A percentile compares a stretch with the other conserved stretches of the same genome.
Conservation (phyloP, 805 yeast species). For the Lipomyces spencermartinsiae region DNA sequence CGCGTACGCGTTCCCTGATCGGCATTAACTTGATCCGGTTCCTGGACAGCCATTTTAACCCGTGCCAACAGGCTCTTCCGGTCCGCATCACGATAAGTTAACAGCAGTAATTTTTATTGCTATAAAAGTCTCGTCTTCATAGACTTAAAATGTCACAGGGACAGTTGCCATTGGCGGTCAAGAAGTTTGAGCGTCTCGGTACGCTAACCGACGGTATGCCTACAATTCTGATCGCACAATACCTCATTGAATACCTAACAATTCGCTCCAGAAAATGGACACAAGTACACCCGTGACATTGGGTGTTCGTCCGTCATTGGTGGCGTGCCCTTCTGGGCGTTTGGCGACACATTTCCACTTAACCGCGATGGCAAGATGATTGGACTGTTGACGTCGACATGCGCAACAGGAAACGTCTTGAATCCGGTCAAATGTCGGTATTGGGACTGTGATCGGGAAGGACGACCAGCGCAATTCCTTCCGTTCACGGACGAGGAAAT, state of each 20-base stretch:
- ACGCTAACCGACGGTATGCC: slow-evolving; percentile 31
- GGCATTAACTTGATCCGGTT: too few relatives aligned
- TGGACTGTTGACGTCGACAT: slow-evolving; percentile 35
- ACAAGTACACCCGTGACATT: slow-evolving; percentile 34
- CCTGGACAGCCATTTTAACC: too few relatives aligned
- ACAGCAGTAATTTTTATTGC: too few relatives aligned
- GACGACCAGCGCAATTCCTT: slow-evolving; percentile 33
- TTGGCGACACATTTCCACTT: slow-evolving; percentile 37
- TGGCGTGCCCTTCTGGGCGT: slow-evolving; percentile 29
- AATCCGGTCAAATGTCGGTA: slow-evolving; percentile 33
- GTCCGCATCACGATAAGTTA: too few relatives aligned
- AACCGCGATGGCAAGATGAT: slow-evolving; percentile 35
- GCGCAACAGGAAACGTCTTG: slow-evolving; percentile 26
- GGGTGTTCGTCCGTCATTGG: slow-evolving; percentile 32
- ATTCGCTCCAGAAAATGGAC: slow-evolving; percentile 25
- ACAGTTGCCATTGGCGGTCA: slow-evolving; percentile 27
- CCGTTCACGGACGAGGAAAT: slow-evolving; percentile 35
- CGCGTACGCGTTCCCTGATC: too few relatives aligned
- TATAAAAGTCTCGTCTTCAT: too few relatives aligned
- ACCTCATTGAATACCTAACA: background rate
- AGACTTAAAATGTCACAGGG: slow-evolving; percentile 18
- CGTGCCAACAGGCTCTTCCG: too few relatives aligned
- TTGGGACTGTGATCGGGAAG: slow-evolving; percentile 26
- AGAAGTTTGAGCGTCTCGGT: slow-evolving; percentile 36
- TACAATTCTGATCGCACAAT: background rate